Evolutionary conservation across 495 filamentous ascomycete species (phyloP), one percentile per base, ranked within the genome.

Genomic region (Hypoxylon crocopeplum): DNA sequence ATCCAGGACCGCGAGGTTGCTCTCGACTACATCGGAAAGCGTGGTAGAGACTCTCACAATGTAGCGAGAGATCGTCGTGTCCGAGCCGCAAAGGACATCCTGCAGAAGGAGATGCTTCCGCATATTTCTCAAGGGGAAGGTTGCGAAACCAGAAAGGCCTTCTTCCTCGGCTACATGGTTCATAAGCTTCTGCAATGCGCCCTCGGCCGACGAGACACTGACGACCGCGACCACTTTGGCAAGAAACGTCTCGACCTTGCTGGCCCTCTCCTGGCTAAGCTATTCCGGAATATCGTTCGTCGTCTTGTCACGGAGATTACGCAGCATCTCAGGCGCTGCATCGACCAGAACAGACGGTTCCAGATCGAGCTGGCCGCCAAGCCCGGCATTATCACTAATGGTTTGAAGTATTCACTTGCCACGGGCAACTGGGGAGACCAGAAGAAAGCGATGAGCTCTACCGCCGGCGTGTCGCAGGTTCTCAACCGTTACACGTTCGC

Each of bases 361-460:
- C 91, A 92, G 51, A 77, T 97, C 15, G 90, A 88, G 15, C 79
- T 98, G 40, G 94, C 91, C 60, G 86, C 97, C 65, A 97, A 97
- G 81, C 85, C 87, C n/a, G 85, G 83, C 42, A 94, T 90, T 7
- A 81, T 99, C 50, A 95, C 93, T 5, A 93, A 93, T 69, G 95
- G 91, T 37, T 77, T 99, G 64, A 95, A 96, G 72, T 98, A 98
- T 69, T 96, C 93, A 32, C 82, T 99, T 36, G 93, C 94, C n/a
- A 99, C 94, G 6, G 94, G 94, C 52, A 99, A 99, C 74, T 99
- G 94, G 94, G 95, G 95, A 56, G 94, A 98, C 57, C 94, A 98
- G 75, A 99, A 97, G 83, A 98, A 98, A 79, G 93, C 94, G 15
- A 89, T 88, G 61, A 88, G 84, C 61, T 88, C 92, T 1, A 98